Conservation (phyloP, 306 rosid species). For the Hippophae rhamnoides region DNA sequence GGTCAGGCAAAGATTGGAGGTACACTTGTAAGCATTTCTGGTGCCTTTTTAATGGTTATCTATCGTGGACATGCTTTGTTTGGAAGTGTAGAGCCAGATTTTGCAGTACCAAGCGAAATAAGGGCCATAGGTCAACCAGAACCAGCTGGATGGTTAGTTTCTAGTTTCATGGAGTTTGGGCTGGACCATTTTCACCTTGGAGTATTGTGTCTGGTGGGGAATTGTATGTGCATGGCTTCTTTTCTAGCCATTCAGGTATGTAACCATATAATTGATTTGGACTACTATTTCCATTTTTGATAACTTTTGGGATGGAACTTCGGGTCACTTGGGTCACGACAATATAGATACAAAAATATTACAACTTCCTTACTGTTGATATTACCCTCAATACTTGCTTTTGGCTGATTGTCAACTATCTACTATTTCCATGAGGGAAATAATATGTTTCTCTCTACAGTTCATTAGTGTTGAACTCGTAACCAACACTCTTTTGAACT, state of each 20-base stretch:
- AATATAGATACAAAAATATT: too few species aligned
- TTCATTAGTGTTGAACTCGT: background rate
- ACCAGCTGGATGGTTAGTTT: slow-evolving; percentile 62
- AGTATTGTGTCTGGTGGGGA: slow-evolving; percentile 77
- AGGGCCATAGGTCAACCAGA: slow-evolving; percentile 81
- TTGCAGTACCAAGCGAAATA: slow-evolving; percentile 35
- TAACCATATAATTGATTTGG: slow-evolving; percentile 6
- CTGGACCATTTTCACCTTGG: slow-evolving; percentile 72
- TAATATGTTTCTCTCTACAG: background rate
- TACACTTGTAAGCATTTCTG: slow-evolving; percentile 69
- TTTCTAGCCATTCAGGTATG: slow-evolving; percentile 77
- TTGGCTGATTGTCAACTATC: background rate
- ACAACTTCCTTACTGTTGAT: background rate
- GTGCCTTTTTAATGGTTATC: slow-evolving; percentile 75
- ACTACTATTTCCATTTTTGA: too few species aligned
- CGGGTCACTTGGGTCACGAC: too few species aligned
- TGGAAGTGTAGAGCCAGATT: slow-evolving; percentile 37
- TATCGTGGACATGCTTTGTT: slow-evolving; percentile 67
- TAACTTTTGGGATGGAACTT: too few species aligned
- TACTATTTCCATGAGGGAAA: background rate
- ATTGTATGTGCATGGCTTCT: slow-evolving; percentile 94
- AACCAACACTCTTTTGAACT: background rate
- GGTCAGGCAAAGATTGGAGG: slow-evolving; percentile 86
- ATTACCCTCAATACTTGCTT: background rate
- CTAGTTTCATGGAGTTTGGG: slow-evolving; percentile 45